Evolutionary conservation across 805 yeast species (phyloP).

Genomic region (Wickerhamiella brachini): DNA sequence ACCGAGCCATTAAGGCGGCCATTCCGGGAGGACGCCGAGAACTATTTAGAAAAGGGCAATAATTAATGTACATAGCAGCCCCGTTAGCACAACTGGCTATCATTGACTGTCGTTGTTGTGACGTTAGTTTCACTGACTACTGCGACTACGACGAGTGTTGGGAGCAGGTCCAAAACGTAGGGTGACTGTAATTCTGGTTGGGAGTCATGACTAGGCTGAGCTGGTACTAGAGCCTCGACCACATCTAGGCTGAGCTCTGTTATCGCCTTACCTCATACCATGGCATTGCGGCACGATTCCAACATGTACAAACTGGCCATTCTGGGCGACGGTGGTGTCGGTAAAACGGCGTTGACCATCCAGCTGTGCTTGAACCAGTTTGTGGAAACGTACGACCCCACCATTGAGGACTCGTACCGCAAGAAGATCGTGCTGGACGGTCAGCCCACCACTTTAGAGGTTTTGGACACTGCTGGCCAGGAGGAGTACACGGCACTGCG

Average conservation of each 20-base stretch:
- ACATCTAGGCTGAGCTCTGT: neutral
- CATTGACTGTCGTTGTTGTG: too few species aligned
- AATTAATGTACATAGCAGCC: neutral
- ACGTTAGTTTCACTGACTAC: too few species aligned
- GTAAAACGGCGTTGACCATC: slow-evolving; percentile 92
- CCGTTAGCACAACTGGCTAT: too few species aligned
- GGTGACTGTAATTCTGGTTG: too few species aligned
- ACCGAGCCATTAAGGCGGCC: slow-evolving; percentile 27
- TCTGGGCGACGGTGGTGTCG: slow-evolving; percentile 98
- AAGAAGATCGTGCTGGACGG: slow-evolving; percentile 78
- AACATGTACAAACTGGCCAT: slow-evolving; percentile 68
- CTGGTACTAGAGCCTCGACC: too few species aligned
- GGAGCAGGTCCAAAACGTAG: too few species aligned
- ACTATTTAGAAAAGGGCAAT: neutral
- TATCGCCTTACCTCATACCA: neutral
- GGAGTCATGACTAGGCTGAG: too few species aligned
- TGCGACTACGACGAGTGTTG: too few species aligned
- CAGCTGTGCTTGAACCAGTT: slow-evolving; percentile 74
- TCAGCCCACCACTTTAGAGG: slow-evolving; percentile 66
- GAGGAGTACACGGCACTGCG: slow-evolving; percentile 88
- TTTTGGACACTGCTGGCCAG: slow-evolving; percentile 97
- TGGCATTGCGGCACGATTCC: neutral
- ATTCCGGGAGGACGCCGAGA: slow-evolving; percentile 21
- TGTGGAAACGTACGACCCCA: slow-evolving; percentile 96
- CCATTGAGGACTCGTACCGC: slow-evolving; percentile 65